Evolutionary conservation across 768 basidiomycete species (phyloP).

Genomic region (Boletus rubroflammeus): DNA sequence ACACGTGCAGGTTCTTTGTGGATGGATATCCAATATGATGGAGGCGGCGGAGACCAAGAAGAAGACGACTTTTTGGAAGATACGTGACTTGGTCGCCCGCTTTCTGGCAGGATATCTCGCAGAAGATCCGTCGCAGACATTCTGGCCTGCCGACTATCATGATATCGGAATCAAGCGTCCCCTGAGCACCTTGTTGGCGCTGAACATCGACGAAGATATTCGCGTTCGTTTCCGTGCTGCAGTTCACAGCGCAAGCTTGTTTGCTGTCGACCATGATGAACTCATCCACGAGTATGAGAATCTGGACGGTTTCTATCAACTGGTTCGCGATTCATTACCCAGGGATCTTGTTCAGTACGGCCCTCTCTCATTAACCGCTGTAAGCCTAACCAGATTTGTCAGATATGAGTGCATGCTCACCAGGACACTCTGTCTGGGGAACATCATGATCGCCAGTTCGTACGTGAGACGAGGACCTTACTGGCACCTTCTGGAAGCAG

Average conservation of each 20-base stretch:
- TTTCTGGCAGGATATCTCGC: constrained; percentile 67
- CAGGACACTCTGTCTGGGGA: constrained; percentile 65
- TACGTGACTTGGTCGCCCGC: constrained; percentile 58
- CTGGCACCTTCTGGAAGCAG: constrained; percentile 82
- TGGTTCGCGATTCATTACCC: constrained; percentile 44
- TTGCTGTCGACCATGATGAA: constrained; percentile 37
- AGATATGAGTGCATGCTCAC: constrained; percentile 79
- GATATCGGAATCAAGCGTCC: constrained; percentile 37
- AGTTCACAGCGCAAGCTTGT: constrained; percentile 52
- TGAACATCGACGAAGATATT: constrained; percentile 71
- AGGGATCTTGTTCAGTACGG: constrained; percentile 49
- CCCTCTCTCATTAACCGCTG: not conserved
- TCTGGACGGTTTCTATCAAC: constrained; percentile 40
- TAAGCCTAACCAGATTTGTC: constrained; percentile 10
- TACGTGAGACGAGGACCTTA: constrained; percentile 77
- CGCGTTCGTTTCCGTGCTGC: constrained; percentile 81
- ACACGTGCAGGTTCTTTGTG: constrained; percentile 47
- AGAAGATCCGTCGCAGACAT: constrained; percentile 49
- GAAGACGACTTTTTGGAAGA: constrained; percentile 57
- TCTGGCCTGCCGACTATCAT: constrained; percentile 41
- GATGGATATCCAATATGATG: constrained; percentile 50
- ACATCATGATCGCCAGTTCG: constrained; percentile 76
- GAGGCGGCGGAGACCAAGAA: constrained; percentile 32
- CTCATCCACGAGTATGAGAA: constrained; percentile 30
- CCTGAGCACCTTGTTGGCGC: constrained; percentile 43